Base-by-base conservation (phyloP, 192 early-diverging fungal species). In the Coemansia sp. region DNA sequence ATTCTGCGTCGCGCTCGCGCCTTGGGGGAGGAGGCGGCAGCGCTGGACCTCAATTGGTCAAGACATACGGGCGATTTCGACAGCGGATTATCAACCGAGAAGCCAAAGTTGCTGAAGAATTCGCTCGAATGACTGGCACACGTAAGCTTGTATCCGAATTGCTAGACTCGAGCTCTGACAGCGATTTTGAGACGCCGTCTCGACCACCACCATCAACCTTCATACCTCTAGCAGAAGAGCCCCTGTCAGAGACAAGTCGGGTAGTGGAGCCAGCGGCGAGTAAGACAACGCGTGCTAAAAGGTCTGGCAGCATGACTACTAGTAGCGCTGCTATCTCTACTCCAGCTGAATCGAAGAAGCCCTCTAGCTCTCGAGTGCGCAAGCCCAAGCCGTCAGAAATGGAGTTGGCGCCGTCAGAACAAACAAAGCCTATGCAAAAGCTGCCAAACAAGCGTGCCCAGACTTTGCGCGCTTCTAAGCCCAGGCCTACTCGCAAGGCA, bases 21-120 rank as follows among this genome's bases (percentile, higher is more conserved):
- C 66, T 74, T 21, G 75, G 73, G 7, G 58, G 61, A 19, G 64
- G 50, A 32, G 66, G 65, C n/a, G 50, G 45, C 12, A 34, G 64
- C 50, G 37, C 57, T 44, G 67, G 68, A 4, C 60, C 75, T 45
- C 75, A 74, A 7, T 69, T 77, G 69, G 75, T 82, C 61, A 82
- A 77, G 31, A 82, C 80, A 34, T 82, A 82, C 58, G 80, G 80
- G 1, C 68, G 80, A 1, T 72, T 77, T 44, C 69, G 69, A 25
- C 75, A 82, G 45, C 75, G 80, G 19, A 75, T 77, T 29, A 69
- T 75, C 21, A 66, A 62, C 58, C 41, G 80, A 7, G 80, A 82
- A 12, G 41, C 58, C 36, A 75, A 66, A 34, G 66, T 53, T 17
- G 67, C 72, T 2, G 62, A 82, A 12, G 75, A 82, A 37, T 82